Base-by-base conservation (phyloP, 2,329 filamentous ascomycete species). In the Beauveria australis region DNA sequence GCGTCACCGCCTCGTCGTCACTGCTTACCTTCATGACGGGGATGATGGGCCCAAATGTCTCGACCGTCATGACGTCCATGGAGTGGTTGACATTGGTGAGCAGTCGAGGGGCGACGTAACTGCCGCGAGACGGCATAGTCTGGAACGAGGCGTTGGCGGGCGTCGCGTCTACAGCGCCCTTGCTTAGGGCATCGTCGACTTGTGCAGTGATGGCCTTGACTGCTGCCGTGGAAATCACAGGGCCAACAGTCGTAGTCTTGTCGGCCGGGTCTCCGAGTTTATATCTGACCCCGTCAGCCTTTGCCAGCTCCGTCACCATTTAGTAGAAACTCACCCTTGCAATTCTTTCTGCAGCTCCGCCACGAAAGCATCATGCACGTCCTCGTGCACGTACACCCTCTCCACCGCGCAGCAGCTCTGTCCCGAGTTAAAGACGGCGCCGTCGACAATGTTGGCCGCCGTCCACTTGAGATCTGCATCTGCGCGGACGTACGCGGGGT, bases 361-460 rank as follows among this genome's bases (percentile, higher is more conserved):
- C 57, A 97, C 81, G 68, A 97, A 97, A 10, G 83, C 77, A 68
- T 96, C 91, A 72, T 97, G 86, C 55, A 97, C 84, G 66, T 84
- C 86, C 69, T 89, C 88, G 68, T 94, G 86, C 7, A 97, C 92
- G 69, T 97, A 97, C 22, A 97, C 85, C 40, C 93, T 82, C 76
- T 97, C 93, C 59, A 97, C 81, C 24, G 91, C 89, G 75, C 93
- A 97, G 79, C 93, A 97, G 72, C 91, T 96, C 78, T 97, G 93
- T 18, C 93, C 93, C 57, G 92, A 96, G 78, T 97, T 97, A 81
- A 97, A 97, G 61, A 97, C 80, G 22, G 92, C 88, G 19, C 93
- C 93, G 67, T 97, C 93, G 18, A 97, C 91, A 68, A 97, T 93
- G 74, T 97, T 91, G 66, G 89, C 92, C 0, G 93, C 93, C 0